These are phyloP conservation scores for Tetradesmus lagerheimii DNA, from an alignment of 139 green algal species.

Conservation along the genomic window DNA sequence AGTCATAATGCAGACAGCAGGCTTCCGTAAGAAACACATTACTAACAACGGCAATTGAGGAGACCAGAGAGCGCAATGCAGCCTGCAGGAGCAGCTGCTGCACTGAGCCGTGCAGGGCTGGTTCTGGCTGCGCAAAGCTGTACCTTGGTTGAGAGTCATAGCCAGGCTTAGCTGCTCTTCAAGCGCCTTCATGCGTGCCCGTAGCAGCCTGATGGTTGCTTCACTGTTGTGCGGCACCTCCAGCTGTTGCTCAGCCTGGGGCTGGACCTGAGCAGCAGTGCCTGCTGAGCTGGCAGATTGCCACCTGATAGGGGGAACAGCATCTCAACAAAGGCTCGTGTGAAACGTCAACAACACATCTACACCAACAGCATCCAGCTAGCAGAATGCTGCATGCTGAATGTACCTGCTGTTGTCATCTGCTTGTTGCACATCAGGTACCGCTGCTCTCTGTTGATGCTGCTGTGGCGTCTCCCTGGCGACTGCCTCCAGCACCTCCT, in stretches of 20 bases:
- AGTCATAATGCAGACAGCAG: not conserved
- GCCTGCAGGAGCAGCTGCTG: not conserved
- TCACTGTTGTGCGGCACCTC: constrained; percentile 45
- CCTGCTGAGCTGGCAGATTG: not conserved
- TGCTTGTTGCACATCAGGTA: not conserved
- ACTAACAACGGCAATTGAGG: too few species aligned
- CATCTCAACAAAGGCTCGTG: not conserved
- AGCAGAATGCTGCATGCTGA: not conserved
- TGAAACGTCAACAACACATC: not conserved
- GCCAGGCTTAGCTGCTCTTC: constrained; percentile 59
- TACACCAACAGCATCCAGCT: not conserved
- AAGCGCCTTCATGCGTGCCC: constrained; percentile 62
- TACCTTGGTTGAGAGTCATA: constrained; percentile 40
- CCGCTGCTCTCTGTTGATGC: constrained; percentile 10
- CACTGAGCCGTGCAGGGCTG: not conserved
- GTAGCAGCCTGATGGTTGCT: constrained; percentile 64
- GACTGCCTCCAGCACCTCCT: constrained; percentile 40
- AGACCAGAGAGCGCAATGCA: too few species aligned
- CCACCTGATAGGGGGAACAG: not conserved
- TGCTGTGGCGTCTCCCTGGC: not conserved
- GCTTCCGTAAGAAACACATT: too few species aligned
- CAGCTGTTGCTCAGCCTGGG: constrained; percentile 7
- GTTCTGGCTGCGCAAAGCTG: not conserved
- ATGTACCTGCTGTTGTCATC: constrained; percentile 1
- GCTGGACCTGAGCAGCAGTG: not conserved